phyloP scores from a whole-genome alignment of 345 rosid species.

The Durio zibethinus region DNA sequence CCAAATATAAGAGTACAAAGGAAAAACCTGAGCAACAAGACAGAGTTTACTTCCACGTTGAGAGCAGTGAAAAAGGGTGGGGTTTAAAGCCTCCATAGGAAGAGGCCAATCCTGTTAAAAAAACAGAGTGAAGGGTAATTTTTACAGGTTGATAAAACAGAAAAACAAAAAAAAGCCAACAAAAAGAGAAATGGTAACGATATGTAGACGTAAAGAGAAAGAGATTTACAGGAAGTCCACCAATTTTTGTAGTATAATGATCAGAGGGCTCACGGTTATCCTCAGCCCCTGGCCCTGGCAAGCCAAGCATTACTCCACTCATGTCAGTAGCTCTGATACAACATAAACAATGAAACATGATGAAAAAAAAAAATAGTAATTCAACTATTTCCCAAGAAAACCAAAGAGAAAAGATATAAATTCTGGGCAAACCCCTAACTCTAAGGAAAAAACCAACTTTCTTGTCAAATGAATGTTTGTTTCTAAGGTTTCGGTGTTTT shows the following conservation, averaged over 20 bases:
- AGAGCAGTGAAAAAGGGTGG: conserved; percentile 43
- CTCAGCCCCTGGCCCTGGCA: conserved; percentile 88
- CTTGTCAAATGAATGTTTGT: background rate
- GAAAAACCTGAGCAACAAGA: conserved; percentile 67
- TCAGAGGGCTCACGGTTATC: conserved; percentile 67
- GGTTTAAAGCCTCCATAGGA: conserved; percentile 31
- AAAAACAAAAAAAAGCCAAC: background rate
- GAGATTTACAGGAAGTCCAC: conserved; percentile 69
- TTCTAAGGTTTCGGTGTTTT: background rate
- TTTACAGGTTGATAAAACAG: background rate
- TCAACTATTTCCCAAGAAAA: background rate
- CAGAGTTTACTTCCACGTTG: conserved; percentile 59
- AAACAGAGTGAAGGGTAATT: background rate
- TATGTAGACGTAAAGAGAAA: background rate
- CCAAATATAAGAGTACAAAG: no score
- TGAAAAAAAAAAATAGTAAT: background rate
- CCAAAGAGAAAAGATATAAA: background rate
- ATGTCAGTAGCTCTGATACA: conserved; percentile 23
- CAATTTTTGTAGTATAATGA: conserved; percentile 74
- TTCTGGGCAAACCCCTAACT: background rate
- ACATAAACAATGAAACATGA: background rate
- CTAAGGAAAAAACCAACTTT: background rate
- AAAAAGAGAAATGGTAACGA: background rate
- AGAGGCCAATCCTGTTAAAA: conserved; percentile 73
- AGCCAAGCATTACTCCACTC: conserved; percentile 51